Conservation (phyloP, 257 asterid genomes). For the Ajuga chamaepitys region DNA sequence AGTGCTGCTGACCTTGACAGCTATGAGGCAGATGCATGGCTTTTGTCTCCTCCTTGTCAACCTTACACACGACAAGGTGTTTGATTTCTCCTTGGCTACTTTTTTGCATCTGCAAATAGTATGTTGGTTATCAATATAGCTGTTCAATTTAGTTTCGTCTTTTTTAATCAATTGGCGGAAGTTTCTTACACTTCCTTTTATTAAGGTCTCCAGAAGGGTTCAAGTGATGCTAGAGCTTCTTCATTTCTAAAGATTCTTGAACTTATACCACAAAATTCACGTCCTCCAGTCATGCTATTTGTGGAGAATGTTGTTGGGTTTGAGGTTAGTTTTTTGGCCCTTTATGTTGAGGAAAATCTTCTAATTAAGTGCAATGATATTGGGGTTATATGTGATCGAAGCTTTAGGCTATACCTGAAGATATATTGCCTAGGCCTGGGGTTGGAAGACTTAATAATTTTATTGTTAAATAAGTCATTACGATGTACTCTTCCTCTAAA, state of each 20-base stretch:
- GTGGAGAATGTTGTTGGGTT: constrained; percentile 99
- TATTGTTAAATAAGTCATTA: not conserved
- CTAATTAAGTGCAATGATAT: not conserved
- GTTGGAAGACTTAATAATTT: not conserved
- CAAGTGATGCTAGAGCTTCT: constrained; percentile 85
- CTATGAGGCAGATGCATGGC: constrained; percentile 77
- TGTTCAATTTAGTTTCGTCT: not conserved
- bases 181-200: constrained; percentile 12
- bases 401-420: not conserved
- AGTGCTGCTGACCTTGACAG: constrained; percentile 74
- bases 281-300: constrained; percentile 72
- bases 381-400: not conserved
- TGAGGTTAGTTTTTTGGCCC: constrained; percentile 56
- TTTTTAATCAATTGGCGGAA: not conserved
- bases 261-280: constrained; percentile 59
- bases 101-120: not conserved
- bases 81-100: not conserved
- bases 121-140: not conserved
- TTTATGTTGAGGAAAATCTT: not conserved
- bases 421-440: not conserved
- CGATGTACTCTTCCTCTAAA: not conserved
- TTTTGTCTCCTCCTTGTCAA: constrained; percentile 96
- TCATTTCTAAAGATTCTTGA: constrained; percentile 81
- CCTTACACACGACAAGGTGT: constrained; percentile 97
- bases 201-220: constrained; percentile 93